Base-by-base conservation (phyloP, 352 stramenopile species). In the Pythium apleroticum region DNA sequence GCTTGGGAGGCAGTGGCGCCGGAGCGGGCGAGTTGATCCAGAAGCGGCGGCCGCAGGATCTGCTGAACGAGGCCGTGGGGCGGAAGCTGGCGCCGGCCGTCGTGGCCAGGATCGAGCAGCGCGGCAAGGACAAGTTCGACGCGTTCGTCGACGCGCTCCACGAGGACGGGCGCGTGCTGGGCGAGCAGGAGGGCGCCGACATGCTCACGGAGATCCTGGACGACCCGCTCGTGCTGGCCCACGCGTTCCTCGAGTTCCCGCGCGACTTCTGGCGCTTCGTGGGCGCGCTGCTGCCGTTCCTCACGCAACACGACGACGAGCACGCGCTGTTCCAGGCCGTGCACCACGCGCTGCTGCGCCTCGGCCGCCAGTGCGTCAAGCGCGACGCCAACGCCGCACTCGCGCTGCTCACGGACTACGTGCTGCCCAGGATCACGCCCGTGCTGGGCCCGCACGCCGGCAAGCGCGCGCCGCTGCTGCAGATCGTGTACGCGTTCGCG, bases 211-310 rank as follows among this genome's bases (percentile, higher is more conserved):
- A 71, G 11, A 56, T 93, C 4, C 54, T 78, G n/a, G 76, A 90
- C 22, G 78, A 81, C 28, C 60, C 64, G 9, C 74, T 85, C 12
- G 52, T 88, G n/a, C 71, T 96, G 9, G 74, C 83, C 0, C 52
- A 77, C 3, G 72, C 82, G 8, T 89, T 90, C 35, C 60, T 95
- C 17, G 84, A 94, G 14, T 91, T 81, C 28, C 88, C 89, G 15
- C 78, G 78, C 53, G 86, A 97, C 3, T 96, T 95, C 58, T 95
- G 86, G 84, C 87, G 86, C 57, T 79, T 91, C 49, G 63, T 66
- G 2, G 85, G 80, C 1, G 20, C 84, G n/a, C 46, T 92, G 27
- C 63, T 75, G 30, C 75, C 81, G 7, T 77, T 90, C 8, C 45
- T 94, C 27, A 57, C 62, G 9, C 80, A 89, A 20, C 61, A 78